A percentile compares a stretch with the other conserved stretches of the same genome.
phyloP scores from a whole-genome alignment of 2,329 filamentous ascomycete genomes.

The Pezicula neosporulosa region DNA sequence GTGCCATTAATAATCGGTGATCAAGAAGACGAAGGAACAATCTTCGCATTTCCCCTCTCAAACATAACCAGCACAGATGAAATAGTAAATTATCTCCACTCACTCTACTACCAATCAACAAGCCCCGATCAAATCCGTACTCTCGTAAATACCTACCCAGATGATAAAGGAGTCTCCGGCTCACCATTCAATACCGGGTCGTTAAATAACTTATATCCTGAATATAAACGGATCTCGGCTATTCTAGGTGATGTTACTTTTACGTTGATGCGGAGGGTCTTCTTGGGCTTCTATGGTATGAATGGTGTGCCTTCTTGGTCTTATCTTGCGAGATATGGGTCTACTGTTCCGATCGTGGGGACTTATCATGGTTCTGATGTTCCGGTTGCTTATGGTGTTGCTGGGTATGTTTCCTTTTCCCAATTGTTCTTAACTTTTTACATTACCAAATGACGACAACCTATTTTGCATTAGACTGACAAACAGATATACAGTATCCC shows the following conservation, averaged over 20 bases:
- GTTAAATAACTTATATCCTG: constrained; percentile 68
- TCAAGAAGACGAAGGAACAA: constrained; percentile 77
- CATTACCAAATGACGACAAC: too few relatives aligned
- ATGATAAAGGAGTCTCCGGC: constrained; percentile 40
- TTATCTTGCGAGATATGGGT: too few relatives aligned
- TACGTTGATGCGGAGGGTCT: constrained; percentile 68
- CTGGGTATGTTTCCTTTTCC: constrained; percentile 45
- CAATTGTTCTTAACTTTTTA: too few relatives aligned
- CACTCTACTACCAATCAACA: constrained; percentile 51
- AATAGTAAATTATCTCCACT: constrained; percentile 59
- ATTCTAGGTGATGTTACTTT: constrained; percentile 74
- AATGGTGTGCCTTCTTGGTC: too few relatives aligned
- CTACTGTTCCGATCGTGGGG: too few relatives aligned
- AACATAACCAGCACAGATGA: constrained; percentile 62
- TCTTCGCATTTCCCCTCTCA: constrained; percentile 66
- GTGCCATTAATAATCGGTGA: constrained; percentile 67
- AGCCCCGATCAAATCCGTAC: constrained; percentile 48
- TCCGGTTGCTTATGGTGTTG: neutral
- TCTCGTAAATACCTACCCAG: constrained; percentile 61
- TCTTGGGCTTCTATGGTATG: constrained; percentile 32
- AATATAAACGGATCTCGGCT: constrained; percentile 74
- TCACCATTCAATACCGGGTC: constrained; percentile 69
- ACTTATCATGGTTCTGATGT: too few relatives aligned
- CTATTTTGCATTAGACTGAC: too few relatives aligned
- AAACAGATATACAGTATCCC: too few relatives aligned